phyloP scores from a whole-genome alignment of 176 grass and related monocot species.

The Bonia amplexicaulis region DNA sequence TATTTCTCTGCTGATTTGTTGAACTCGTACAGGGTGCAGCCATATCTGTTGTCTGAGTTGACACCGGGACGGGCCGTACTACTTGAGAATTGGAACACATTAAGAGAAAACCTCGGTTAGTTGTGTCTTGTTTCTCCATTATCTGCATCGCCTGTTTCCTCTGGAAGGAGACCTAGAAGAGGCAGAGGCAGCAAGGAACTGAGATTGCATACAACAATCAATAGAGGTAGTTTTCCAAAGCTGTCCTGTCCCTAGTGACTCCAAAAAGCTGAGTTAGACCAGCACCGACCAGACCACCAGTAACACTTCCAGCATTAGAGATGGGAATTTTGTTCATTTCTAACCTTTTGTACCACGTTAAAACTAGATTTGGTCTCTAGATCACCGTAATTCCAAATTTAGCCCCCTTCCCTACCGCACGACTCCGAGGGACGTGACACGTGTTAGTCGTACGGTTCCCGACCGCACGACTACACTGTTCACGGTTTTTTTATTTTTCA shows the following conservation, averaged over 20 bases:
- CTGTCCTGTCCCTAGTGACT: slow-evolving; percentile 84
- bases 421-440: too few relatives aligned
- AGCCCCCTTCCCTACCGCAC: too few relatives aligned
- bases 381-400: too few relatives aligned
- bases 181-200: slow-evolving; percentile 86
- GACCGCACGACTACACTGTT: too few relatives aligned
- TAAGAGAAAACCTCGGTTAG: not conserved
- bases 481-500: too few relatives aligned
- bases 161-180: slow-evolving; percentile 81
- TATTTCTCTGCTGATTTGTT: slow-evolving; percentile 12
- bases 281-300: slow-evolving; percentile 78
- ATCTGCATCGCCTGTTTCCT: slow-evolving; percentile 38
- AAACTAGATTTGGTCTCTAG: too few relatives aligned
- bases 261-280: slow-evolving; percentile 81
- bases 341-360: too few relatives aligned
- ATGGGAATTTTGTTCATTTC: too few relatives aligned
- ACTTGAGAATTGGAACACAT: not conserved
- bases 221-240: slow-evolving; percentile 66
- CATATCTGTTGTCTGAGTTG: not conserved
- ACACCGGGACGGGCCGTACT: not conserved
- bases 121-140: slow-evolving; percentile 39
- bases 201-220: slow-evolving; percentile 88
- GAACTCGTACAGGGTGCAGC: not conserved
- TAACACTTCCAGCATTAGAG: slow-evolving; percentile 91
- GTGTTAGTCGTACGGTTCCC: too few relatives aligned